These are phyloP conservation scores for Collybia sordida DNA, from an alignment of 768 basidiomycete genomes.

Conservation along the genomic window DNA sequence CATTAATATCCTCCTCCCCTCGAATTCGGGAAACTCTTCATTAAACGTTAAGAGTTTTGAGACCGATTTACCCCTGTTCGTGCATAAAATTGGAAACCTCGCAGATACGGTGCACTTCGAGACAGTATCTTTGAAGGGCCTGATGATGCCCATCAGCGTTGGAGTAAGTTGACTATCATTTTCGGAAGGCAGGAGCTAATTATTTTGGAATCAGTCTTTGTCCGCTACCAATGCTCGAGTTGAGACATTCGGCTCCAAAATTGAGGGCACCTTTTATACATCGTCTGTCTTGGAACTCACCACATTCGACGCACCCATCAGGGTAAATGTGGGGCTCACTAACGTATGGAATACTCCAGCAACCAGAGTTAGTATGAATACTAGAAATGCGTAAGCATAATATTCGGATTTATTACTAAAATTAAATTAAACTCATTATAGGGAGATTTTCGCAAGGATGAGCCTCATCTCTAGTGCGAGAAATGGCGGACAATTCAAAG, in stretches of 20 bases:
- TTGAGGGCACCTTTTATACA: slow-evolving; percentile 44
- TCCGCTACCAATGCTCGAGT: slow-evolving; percentile 24
- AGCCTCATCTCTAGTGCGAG: slow-evolving; percentile 5
- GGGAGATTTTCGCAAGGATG: slow-evolving; percentile 4
- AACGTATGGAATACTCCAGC: slow-evolving; percentile 21
- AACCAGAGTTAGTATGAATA: slow-evolving; percentile 25
- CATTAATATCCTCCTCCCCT: not conserved
- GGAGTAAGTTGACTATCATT: not conserved
- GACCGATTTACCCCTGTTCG: slow-evolving; percentile 39
- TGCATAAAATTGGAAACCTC: slow-evolving; percentile 29
- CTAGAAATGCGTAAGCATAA: slow-evolving; percentile 40
- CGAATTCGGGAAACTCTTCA: not conserved
- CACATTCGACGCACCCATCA: slow-evolving; percentile 41
- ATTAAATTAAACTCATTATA: not conserved
- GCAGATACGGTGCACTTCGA: slow-evolving; percentile 2
- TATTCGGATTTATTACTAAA: not conserved
- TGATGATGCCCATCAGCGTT: not conserved
- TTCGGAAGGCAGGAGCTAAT: not conserved
- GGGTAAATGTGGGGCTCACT: slow-evolving; percentile 35
- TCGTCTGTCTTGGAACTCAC: slow-evolving; percentile 25
- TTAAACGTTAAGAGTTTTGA: slow-evolving; percentile 39
- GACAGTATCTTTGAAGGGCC: not conserved
- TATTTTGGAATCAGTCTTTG: slow-evolving; percentile 27
- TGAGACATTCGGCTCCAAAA: slow-evolving; percentile 40
- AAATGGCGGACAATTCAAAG: slow-evolving; percentile 15